phyloP scores from a whole-genome alignment of 345 rosid genomes.

The Toxicodendron radicans region DNA sequence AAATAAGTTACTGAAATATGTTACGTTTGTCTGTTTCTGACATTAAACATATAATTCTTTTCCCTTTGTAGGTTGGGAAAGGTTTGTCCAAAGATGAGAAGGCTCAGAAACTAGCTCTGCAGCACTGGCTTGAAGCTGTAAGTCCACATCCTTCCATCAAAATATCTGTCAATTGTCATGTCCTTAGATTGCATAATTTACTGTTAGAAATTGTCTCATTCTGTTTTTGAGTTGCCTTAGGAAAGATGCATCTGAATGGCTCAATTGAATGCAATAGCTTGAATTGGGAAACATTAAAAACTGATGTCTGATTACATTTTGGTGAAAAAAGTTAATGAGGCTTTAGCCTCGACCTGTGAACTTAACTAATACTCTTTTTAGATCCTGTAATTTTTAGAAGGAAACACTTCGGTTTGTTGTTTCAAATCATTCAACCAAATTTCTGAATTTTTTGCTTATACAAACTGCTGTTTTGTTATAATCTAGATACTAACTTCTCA shows the following conservation, averaged over 20 bases:
- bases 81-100: slow-evolving; percentile 71
- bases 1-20: background rate
- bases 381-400: background rate
- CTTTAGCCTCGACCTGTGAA: background rate
- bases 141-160: slow-evolving; percentile 19
- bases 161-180: background rate
- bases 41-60: background rate
- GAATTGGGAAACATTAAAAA: background rate
- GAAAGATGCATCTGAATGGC: background rate
- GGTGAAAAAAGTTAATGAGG: background rate
- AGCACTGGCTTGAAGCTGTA: slow-evolving; percentile 88
- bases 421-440: background rate
- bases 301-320: background rate
- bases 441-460: background rate
- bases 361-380: background rate
- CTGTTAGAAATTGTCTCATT: background rate
- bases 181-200: background rate
- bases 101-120: slow-evolving; percentile 71
- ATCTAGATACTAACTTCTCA: background rate
- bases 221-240: background rate
- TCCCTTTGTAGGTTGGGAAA: slow-evolving; percentile 54
- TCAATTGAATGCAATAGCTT: background rate
- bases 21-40: background rate
- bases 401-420: background rate
- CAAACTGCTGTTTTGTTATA: background rate